Conservation (phyloP, 2,329 filamentous ascomycete genomes). For the Ascochyta clinopodiicola region DNA sequence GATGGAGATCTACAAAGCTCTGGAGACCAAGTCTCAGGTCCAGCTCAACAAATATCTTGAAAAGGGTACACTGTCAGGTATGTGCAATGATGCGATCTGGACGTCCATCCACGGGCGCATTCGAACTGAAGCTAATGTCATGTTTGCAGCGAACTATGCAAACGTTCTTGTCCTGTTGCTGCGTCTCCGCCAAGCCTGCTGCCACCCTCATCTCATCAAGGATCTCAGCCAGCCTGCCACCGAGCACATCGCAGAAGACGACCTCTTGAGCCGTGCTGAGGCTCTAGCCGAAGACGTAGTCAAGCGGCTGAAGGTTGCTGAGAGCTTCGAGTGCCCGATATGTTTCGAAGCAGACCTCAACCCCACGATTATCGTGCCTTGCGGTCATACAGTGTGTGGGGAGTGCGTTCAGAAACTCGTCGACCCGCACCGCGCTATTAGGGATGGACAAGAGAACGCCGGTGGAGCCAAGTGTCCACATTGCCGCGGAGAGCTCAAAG, state of each 20-base stretch:
- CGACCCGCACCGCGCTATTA: constrained; percentile 65
- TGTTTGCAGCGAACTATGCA: constrained; percentile 68
- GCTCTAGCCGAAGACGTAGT: constrained; percentile 67
- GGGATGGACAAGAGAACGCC: constrained; percentile 63
- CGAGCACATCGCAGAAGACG: constrained; percentile 59
- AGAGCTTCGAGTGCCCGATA: constrained; percentile 78
- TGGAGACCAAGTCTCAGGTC: constrained; percentile 71
- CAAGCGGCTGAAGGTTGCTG: constrained; percentile 65
- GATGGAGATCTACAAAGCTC: constrained; percentile 65
- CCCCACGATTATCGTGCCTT: constrained; percentile 79
- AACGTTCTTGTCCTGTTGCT: constrained; percentile 81
- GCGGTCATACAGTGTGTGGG: constrained; percentile 79
- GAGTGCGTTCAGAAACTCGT: constrained; percentile 76
- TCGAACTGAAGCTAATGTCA: constrained; percentile 6
- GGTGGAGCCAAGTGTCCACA: constrained; percentile 71
- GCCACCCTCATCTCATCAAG: constrained; percentile 74
- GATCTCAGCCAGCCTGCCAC: constrained; percentile 72
- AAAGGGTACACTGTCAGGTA: constrained; percentile 67
- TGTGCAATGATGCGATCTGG: not conserved
- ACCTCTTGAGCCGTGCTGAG: constrained; percentile 69
- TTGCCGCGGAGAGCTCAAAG: constrained; percentile 72
- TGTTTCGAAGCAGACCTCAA: constrained; percentile 80
- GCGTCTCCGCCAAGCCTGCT: constrained; percentile 80
- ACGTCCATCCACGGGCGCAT: not conserved
- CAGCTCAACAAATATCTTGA: constrained; percentile 80